Evolutionary conservation across 768 basidiomycete genomes (phyloP).

Genomic region (Postia placenta): DNA sequence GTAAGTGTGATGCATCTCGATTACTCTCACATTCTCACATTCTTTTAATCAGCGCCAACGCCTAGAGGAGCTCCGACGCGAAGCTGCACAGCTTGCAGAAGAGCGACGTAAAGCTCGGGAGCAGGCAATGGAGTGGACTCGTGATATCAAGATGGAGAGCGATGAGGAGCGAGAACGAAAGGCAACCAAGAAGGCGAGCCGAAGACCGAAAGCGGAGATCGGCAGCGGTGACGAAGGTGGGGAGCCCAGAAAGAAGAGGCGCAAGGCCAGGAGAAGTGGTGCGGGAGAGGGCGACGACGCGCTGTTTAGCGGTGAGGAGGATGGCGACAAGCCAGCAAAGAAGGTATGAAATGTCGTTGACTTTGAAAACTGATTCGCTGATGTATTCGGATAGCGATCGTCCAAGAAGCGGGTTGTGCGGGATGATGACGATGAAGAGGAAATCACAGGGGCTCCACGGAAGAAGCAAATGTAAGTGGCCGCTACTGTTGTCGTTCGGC

Average conservation of each 20-base stretch:
- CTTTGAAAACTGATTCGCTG: neutral
- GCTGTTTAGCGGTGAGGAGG: conserved; percentile 66
- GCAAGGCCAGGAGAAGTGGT: conserved; percentile 47
- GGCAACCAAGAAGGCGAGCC: conserved; percentile 42
- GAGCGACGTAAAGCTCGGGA: conserved; percentile 71
- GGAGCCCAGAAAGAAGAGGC: conserved; percentile 68
- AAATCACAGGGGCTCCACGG: conserved; percentile 44
- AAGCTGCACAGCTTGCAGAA: conserved; percentile 77
- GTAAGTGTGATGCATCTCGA: conserved; percentile 31
- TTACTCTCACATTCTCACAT: neutral
- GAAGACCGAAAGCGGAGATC: conserved; percentile 45
- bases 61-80: conserved; percentile 56
- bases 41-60: conserved; percentile 42
- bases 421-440: conserved; percentile 78
- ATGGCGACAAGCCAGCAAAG: conserved; percentile 56
- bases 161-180: conserved; percentile 73
- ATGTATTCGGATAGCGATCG: conserved; percentile 28
- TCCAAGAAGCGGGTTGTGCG: conserved; percentile 72
- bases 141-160: conserved; percentile 58
- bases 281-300: conserved; percentile 55
- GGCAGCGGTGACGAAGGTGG: conserved; percentile 32
- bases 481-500: neutral
- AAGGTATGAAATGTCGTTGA: conserved; percentile 42
- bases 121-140: conserved; percentile 74
- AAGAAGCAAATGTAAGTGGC: conserved; percentile 69